Percentiles rank a stretch among this genome's conserved stretches.
These are phyloP conservation scores for Pseudogymnoascus sp. DNA, from an alignment of 2,329 filamentous ascomycete genomes.

Conservation along the genomic window DNA sequence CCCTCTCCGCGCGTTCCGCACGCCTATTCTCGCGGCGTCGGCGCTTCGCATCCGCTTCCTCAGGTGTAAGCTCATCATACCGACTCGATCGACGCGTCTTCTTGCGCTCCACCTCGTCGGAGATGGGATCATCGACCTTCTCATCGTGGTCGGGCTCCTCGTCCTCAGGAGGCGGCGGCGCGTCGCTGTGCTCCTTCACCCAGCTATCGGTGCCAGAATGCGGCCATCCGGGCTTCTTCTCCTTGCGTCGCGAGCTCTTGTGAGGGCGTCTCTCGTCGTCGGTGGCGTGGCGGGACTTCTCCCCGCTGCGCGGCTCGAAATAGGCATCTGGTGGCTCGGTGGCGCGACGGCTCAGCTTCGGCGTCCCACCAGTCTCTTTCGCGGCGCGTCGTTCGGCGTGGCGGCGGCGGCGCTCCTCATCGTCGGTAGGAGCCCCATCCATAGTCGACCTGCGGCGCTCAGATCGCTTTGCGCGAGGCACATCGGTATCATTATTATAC, in stretches of 20 bases:
- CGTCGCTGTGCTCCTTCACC: slow-evolving; percentile 57
- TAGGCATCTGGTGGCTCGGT: slow-evolving; percentile 37
- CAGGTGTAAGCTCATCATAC: slow-evolving; percentile 18
- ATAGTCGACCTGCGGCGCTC: slow-evolving; percentile 42
- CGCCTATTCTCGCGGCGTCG: slow-evolving; percentile 22
- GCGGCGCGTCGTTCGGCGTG: slow-evolving; percentile 43
- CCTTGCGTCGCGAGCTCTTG: slow-evolving; percentile 21
- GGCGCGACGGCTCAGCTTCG: slow-evolving; percentile 33
- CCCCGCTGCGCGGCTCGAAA: slow-evolving; percentile 35
- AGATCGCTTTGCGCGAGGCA: slow-evolving; percentile 31
- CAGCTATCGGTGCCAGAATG: slow-evolving; percentile 56
- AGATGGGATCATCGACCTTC: slow-evolving; percentile 17
- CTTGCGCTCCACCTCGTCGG: slow-evolving; percentile 23
- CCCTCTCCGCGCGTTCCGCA: slow-evolving; percentile 19
- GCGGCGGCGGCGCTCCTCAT: slow-evolving; percentile 44
- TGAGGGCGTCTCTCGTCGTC: slow-evolving; percentile 20
- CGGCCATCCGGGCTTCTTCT: slow-evolving; percentile 41
- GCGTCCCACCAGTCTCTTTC: slow-evolving; percentile 30
- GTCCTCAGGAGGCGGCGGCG: slow-evolving; percentile 45
- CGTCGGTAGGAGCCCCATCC: slow-evolving; percentile 39
- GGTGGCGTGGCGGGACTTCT: slow-evolving; percentile 29
- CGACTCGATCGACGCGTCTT: slow-evolving; percentile 23
- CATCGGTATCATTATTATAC: slow-evolving; percentile 37
- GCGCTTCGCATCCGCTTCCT: slow-evolving; percentile 22
- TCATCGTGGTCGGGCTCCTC: slow-evolving; percentile 14